These are phyloP conservation scores for Flagelloscypha sp. DNA, from an alignment of 768 basidiomycete genomes.

Conservation along the genomic window DNA sequence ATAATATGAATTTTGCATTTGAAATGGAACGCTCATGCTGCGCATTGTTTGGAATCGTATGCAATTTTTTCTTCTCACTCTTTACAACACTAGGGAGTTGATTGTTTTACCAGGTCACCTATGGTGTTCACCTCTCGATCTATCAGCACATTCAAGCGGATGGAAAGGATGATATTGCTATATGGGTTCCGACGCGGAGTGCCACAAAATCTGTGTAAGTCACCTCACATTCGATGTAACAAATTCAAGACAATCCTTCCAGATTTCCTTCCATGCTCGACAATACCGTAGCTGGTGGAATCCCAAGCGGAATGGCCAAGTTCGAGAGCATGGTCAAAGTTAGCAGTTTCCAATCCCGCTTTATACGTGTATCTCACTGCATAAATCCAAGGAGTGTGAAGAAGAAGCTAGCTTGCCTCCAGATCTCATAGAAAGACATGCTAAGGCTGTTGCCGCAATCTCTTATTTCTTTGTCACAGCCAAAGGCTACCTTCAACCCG, in stretches of 20 bases:
- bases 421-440: slow-evolving; percentile 48
- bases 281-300: slow-evolving; percentile 89
- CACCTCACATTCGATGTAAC: not conserved
- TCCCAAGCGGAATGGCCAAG: slow-evolving; percentile 65
- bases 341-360: too few species aligned
- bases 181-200: slow-evolving; percentile 88
- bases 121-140: slow-evolving; percentile 86
- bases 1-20: slow-evolving; percentile 62
- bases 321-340: slow-evolving; percentile 75
- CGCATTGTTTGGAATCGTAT: too few species aligned
- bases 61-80: too few species aligned
- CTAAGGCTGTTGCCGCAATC: slow-evolving; percentile 56
- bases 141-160: slow-evolving; percentile 39
- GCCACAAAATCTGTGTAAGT: slow-evolving; percentile 83
- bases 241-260: not conserved
- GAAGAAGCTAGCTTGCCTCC: slow-evolving; percentile 85
- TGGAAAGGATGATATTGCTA: slow-evolving; percentile 34
- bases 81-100: too few species aligned
- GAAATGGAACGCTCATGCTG: slow-evolving; percentile 87
- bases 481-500: slow-evolving; percentile 78
- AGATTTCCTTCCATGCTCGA: slow-evolving; percentile 85
- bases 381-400: slow-evolving; percentile 87
- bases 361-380: too few species aligned
- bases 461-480: slow-evolving; percentile 76
- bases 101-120: slow-evolving; percentile 89